A percentile compares a stretch with the other conserved stretches of the same genome.
phyloP scores from a whole-genome alignment of 208 protist genomes.

The Angomonas deanei region DNA sequence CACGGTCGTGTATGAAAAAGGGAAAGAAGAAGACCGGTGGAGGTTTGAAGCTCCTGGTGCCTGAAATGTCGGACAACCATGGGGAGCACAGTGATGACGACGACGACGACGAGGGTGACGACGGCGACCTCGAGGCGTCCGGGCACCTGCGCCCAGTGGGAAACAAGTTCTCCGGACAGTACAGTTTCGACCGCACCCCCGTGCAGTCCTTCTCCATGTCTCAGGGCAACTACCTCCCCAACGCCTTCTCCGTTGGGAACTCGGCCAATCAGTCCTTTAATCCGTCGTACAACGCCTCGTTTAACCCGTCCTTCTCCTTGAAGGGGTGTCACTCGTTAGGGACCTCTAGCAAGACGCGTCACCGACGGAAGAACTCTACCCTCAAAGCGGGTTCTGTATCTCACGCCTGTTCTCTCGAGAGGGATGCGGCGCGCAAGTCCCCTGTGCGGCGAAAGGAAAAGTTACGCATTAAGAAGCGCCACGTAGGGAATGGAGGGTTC shows the following conservation, averaged over 20 bases:
- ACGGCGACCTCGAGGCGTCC: constrained; percentile 14
- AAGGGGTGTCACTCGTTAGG: background rate
- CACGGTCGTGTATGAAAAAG: background rate
- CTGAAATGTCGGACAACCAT: constrained; percentile 2
- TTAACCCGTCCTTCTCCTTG: background rate
- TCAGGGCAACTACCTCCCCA: background rate
- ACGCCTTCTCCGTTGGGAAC: background rate
- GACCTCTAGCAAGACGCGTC: background rate
- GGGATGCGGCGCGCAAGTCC: background rate
- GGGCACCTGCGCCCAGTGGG: too few species aligned
- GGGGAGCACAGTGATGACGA: background rate
- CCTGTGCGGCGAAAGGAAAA: background rate
- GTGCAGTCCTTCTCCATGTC: background rate
- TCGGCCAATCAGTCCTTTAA: background rate
- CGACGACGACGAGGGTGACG: constrained; percentile 10
- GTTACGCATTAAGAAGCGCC: background rate
- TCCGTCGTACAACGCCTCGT: background rate
- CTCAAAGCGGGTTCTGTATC: background rate
- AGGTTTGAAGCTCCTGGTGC: background rate
- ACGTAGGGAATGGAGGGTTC: background rate
- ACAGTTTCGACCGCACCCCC: background rate
- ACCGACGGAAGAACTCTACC: background rate
- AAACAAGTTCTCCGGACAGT: too few species aligned
- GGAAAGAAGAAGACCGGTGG: too few species aligned
- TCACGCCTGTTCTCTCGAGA: background rate